Evolutionary conservation across 1,139 yeast species (phyloP), one percentile per base, ranked within the genome.

Genomic region (Blastobotrys persicus): DNA sequence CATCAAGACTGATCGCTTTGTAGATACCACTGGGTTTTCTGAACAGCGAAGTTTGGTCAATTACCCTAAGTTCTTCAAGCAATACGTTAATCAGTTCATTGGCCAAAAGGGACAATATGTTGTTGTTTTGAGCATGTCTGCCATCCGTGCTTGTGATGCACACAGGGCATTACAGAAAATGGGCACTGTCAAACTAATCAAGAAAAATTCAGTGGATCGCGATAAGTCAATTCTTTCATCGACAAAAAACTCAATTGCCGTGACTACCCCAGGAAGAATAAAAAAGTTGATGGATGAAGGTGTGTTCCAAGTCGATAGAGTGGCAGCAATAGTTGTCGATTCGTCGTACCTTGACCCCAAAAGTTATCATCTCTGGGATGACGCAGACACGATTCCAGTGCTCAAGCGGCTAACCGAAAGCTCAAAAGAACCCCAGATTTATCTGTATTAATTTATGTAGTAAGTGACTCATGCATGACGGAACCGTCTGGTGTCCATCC

Each of bases 71-170:
- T 84, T 74, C 57, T 66, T 84, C 44, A 49, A 48, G 35, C 35
- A 46, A 26, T 38, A 49, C 39, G 52, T 54, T 35, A 20, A 47
- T 9, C 38, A 39, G 12, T 28, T 42, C 4, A 31, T 52, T 7
- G 32, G 44, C 13, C 45, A 41, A 12, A 43, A 42, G n/a, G 72
- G 72, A 46, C 51, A 53, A 39, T 56, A 65, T 20, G 61, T 84
- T 17, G 72, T 84, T n/a, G 69, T 84, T 2, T 64, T 85, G 14
- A 77, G 87, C 3, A 76, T 79, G 75, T 83, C 89, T 0, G 91
- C 91, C 0, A 67, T 84, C 19, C 72, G 92, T 51, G 88, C 85
- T 1, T 85, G 92, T 67, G 91, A 85, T 59, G 74, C 83, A 2
- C 80, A 79, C 60, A 73, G 92, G 49, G 81, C 83, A 3, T 55